Evolutionary conservation across 805 yeast species (phyloP), one percentile per base, ranked within the genome.

Genomic region (Tetrapisispora namnaoensis): DNA sequence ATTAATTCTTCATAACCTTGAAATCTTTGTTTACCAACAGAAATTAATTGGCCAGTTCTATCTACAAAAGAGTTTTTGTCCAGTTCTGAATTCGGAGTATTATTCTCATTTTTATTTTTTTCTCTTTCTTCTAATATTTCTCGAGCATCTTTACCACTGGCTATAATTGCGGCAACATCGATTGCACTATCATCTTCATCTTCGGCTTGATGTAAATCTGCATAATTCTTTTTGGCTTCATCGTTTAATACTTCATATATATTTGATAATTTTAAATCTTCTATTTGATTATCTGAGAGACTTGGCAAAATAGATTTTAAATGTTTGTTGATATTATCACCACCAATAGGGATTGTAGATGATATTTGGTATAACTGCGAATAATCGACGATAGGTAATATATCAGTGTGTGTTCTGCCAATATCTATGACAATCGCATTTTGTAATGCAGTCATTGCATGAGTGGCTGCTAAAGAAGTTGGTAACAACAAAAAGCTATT

Each of bases 1-100:
- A 91, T 73, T 47, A 91, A 72, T 21, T 68, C 72, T 42, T 76
- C 79, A 36, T 84, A 71, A 1, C 97, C 98, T 62, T 78, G 82
- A 66, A 91, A 91, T 57, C 98, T 74, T 69, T 89, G 95, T 51
- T 82, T 85, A 2, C 98, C 98, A n/a, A 91, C 79, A 8, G 70
- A 70, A n/a, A 85, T 62, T 48, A 69, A 69, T 44, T 75, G 70
- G 4, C 86, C 84, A 4, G 66, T 59, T 10, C 74, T 65, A 65
- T 86, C 95, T 30, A 71, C 62, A 61, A 90, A 91, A 7, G 73
- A 63, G 64, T 89, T 90, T n/a, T 70, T 74, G 57, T 85, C 91
- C 50, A 82, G 64, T 59, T 87, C 91, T 37, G 77, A 71, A 67
- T 91, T 90, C 34, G 76, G 72, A 1, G 59, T 54, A 44, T 53